Evolutionary conservation across 768 basidiomycete species (phyloP).

Genomic region (Lactifluus echinatus): DNA sequence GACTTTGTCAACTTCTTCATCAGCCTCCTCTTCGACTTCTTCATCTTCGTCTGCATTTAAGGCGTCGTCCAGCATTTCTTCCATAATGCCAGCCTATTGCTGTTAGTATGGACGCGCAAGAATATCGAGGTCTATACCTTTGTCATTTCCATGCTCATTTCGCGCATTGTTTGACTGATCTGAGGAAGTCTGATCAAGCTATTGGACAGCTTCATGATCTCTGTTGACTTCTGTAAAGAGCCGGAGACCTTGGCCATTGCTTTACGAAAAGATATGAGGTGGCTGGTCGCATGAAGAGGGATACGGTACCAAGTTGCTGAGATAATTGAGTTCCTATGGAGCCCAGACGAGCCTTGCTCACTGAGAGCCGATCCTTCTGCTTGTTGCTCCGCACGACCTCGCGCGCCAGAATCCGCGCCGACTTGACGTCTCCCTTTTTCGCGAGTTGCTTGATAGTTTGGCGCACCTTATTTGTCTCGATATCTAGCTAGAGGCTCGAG

Average conservation of each 20-base stretch:
- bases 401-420: conserved; percentile 82
- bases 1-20: conserved; percentile 95
- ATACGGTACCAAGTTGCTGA: conserved; percentile 79
- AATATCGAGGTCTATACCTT: conserved; percentile 45
- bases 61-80: conserved; percentile 95
- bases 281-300: not conserved
- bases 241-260: conserved; percentile 97
- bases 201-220: conserved; percentile 99
- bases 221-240: conserved; percentile 94
- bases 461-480: conserved; percentile 72
- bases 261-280: conserved; percentile 26
- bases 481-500: conserved; percentile 52
- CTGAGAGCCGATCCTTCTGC: conserved; percentile 86
- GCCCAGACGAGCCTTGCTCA: conserved; percentile 86
- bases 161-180: conserved; percentile 85
- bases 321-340: conserved; percentile 84
- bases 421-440: conserved; percentile 84
- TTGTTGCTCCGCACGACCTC: conserved; percentile 94
- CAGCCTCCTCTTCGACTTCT: conserved; percentile 92
- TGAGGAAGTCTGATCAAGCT: conserved; percentile 86
- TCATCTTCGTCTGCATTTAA: conserved; percentile 90
- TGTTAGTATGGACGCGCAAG: conserved; percentile 10
- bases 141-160: conserved; percentile 99
- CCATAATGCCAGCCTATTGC: conserved; percentile 88
- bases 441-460: conserved; percentile 83